phyloP scores from a whole-genome alignment of 2,329 filamentous ascomycete genomes.

The Trichoderma cornu-damae region DNA sequence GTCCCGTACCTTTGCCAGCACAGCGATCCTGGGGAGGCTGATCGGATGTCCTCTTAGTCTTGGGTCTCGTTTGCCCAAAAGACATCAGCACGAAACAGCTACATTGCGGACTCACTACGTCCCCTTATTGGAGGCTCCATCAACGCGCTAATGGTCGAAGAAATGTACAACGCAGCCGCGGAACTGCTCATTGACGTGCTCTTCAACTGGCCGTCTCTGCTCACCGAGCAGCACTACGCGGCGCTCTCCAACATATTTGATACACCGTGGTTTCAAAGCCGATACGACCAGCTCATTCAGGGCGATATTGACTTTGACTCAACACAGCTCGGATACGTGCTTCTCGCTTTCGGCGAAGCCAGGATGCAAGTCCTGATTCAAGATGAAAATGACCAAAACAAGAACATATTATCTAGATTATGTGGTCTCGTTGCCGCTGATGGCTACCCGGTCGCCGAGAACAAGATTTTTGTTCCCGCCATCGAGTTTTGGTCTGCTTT shows the following conservation, averaged over 20 bases:
- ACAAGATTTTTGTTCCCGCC: slow-evolving; percentile 67
- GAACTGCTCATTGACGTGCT: slow-evolving; percentile 63
- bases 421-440: slow-evolving; percentile 60
- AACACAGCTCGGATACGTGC: slow-evolving; percentile 60
- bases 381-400: slow-evolving; percentile 44
- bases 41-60: slow-evolving; percentile 42
- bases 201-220: slow-evolving; percentile 58
- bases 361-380: slow-evolving; percentile 57
- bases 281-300: slow-evolving; percentile 50
- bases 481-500: slow-evolving; percentile 80
- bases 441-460: slow-evolving; percentile 65
- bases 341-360: slow-evolving; percentile 65
- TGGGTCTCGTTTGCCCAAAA: slow-evolving; percentile 72
- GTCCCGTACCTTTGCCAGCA: slow-evolving; percentile 19
- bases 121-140: slow-evolving; percentile 57
- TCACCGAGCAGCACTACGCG: slow-evolving; percentile 53
- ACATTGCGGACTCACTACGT: slow-evolving; percentile 55
- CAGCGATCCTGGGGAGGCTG: slow-evolving; percentile 25
- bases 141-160: slow-evolving; percentile 53
- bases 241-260: slow-evolving; percentile 56
- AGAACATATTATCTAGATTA: slow-evolving; percentile 53
- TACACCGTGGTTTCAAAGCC: slow-evolving; percentile 53
- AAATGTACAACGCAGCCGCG: slow-evolving; percentile 54
- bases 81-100: slow-evolving; percentile 51
- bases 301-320: slow-evolving; percentile 61